phyloP scores from a whole-genome alignment of 805 yeast genomes.

The Kodamaea neixiangensis region DNA sequence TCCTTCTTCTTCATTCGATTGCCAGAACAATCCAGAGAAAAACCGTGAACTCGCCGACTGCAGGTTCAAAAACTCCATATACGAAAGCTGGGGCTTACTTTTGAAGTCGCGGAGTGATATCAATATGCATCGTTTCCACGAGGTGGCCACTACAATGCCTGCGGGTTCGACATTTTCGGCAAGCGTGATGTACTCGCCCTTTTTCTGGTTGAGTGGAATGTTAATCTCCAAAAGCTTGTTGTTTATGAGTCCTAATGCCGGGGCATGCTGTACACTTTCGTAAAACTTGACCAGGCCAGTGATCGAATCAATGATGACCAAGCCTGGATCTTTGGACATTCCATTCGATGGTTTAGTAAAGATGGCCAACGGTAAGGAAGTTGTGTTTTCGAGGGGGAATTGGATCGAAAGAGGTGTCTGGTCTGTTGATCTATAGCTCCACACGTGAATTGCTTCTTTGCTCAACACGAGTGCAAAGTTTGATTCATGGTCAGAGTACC shows the following conservation, averaged over 20 bases:
- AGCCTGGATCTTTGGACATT: constrained; percentile 58
- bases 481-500: constrained; percentile 49
- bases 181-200: constrained; percentile 57
- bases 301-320: constrained; percentile 61
- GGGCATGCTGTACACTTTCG: constrained; percentile 72
- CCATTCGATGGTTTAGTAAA: constrained; percentile 61
- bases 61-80: constrained; percentile 28
- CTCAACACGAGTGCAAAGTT: constrained; percentile 52
- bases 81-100: constrained; percentile 57
- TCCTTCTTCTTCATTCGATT: constrained; percentile 10
- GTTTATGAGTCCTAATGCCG: constrained; percentile 60
- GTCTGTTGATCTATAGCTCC: constrained; percentile 69
- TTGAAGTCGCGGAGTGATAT: constrained; percentile 64
- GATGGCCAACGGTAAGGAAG: constrained; percentile 49
- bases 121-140: constrained; percentile 63
- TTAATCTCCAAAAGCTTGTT: constrained; percentile 44
- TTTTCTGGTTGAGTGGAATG: constrained; percentile 31
- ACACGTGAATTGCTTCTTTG: constrained; percentile 57
- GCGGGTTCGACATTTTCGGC: constrained; percentile 69
- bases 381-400: constrained; percentile 42
- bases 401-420: constrained; percentile 57
- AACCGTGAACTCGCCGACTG: constrained; percentile 6
- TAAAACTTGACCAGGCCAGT: constrained; percentile 66
- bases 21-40: constrained; percentile 12
- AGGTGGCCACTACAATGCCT: constrained; percentile 72